phyloP scores from a whole-genome alignment of 495 filamentous ascomycete genomes.

The Penicillium samsonianum region DNA sequence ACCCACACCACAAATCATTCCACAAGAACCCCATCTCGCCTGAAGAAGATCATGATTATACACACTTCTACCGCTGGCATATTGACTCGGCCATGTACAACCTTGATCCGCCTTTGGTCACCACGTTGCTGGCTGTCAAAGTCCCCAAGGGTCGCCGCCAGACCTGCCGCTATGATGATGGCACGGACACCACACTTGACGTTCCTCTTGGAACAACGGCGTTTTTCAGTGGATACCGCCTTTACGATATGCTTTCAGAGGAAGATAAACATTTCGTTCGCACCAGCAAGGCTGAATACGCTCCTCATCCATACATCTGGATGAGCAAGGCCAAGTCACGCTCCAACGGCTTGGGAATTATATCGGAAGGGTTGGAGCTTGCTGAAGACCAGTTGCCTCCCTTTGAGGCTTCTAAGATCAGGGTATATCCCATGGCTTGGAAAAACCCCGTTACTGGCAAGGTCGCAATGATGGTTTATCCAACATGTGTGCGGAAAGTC shows the following conservation, averaged over 20 bases:
- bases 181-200: conserved; percentile 59
- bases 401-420: conserved; percentile 59
- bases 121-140: conserved; percentile 63
- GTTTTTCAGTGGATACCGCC: conserved; percentile 62
- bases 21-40: conserved; percentile 60
- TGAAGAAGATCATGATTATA: conserved; percentile 60
- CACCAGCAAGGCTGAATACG: conserved; percentile 62
- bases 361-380: conserved; percentile 59
- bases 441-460: conserved; percentile 65
- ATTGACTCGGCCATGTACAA: conserved; percentile 73
- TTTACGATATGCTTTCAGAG: conserved; percentile 59
- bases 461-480: conserved; percentile 66
- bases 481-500: conserved; percentile 62
- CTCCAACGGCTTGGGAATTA: conserved; percentile 63
- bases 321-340: conserved; percentile 63
- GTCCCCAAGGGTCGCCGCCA: conserved; percentile 63
- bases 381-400: conserved; percentile 55
- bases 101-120: conserved; percentile 66
- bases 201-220: conserved; percentile 71
- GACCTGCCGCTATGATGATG: conserved; percentile 67
- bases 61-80: conserved; percentile 74
- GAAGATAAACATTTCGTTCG: conserved; percentile 63
- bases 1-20: conserved; percentile 71
- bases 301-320: conserved; percentile 74
- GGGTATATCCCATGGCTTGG: conserved; percentile 68